phyloP scores from a whole-genome alignment of 2,329 filamentous ascomycete species.

The Nemania bipapillata region DNA sequence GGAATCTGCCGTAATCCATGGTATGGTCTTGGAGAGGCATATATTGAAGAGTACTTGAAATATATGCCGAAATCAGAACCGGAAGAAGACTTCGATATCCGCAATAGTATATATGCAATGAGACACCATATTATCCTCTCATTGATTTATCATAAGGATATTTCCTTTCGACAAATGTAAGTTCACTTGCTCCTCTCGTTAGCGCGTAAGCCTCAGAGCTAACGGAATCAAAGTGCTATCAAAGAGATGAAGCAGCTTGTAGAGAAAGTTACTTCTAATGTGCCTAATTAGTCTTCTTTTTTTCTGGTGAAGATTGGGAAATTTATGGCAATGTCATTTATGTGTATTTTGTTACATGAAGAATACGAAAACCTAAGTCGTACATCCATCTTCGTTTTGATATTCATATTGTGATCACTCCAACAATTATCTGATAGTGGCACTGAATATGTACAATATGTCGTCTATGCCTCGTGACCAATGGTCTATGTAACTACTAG shows the following conservation, averaged over 20 bases:
- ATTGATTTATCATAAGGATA: constrained; percentile 35
- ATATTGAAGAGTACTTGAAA: constrained; percentile 46
- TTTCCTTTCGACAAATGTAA: constrained; percentile 26
- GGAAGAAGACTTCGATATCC: constrained; percentile 46
- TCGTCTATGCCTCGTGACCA: neutral
- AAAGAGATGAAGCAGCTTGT: constrained; percentile 20
- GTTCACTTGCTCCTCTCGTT: neutral
- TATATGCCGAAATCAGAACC: constrained; percentile 46
- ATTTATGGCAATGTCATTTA: neutral
- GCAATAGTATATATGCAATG: constrained; percentile 47
- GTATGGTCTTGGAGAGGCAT: constrained; percentile 43
- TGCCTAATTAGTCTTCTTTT: neutral
- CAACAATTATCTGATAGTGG: neutral
- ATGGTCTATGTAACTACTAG: neutral
- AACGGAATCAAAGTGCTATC: constrained; percentile 12
- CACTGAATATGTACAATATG: neutral
- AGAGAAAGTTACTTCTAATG: neutral
- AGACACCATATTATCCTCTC: constrained; percentile 45
- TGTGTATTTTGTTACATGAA: neutral
- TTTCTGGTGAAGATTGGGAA: neutral
- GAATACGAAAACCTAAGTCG: neutral
- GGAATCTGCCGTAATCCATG: constrained; percentile 45
- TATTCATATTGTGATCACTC: neutral
- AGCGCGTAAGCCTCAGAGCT: neutral
- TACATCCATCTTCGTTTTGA: neutral